A percentile compares a stretch with the other conserved stretches of the same genome.
Evolutionary conservation across 2,329 filamentous ascomycete species (phyloP).

Genomic region (Neobulgaria alba): DNA sequence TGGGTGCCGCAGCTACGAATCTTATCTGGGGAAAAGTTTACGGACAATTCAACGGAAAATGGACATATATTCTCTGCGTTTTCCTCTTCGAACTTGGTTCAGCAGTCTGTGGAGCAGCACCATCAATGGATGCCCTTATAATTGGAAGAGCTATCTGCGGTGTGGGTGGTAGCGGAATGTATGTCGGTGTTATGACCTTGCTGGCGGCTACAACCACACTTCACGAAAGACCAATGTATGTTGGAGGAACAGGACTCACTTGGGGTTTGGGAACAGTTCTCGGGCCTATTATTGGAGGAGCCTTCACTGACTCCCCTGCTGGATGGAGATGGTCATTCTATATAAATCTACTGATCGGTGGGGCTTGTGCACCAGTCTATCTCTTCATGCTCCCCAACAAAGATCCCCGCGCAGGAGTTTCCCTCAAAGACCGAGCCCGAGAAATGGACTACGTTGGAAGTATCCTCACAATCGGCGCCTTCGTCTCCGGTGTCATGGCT

Average conservation of each 20-base stretch:
- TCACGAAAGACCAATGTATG: constrained; percentile 30
- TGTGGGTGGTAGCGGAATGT: constrained; percentile 31
- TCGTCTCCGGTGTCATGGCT: constrained; percentile 29
- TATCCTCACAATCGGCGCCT: constrained; percentile 28
- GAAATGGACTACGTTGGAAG: constrained; percentile 24
- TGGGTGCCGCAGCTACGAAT: constrained; percentile 18
- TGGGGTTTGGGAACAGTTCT: constrained; percentile 40
- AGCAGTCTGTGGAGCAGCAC: constrained; percentile 25
- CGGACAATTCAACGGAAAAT: constrained; percentile 20
- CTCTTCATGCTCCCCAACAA: constrained; percentile 37
- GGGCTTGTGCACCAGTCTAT: constrained; percentile 31
- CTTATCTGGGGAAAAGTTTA: not conserved
- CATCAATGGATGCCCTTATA: constrained; percentile 34
- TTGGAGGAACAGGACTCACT: constrained; percentile 27
- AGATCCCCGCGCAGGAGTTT: constrained; percentile 24
- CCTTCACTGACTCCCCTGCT: constrained; percentile 34
- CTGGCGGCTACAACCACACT: constrained; percentile 32
- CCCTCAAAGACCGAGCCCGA: constrained; percentile 14
- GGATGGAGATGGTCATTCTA: constrained; percentile 45
- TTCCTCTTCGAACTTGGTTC: constrained; percentile 20
- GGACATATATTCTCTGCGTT: constrained; percentile 16
- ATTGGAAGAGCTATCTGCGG: constrained; percentile 36
- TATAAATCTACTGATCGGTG: constrained; percentile 44
- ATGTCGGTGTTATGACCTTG: constrained; percentile 36
- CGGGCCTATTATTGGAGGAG: constrained; percentile 40